These are phyloP conservation scores for Phaeotremella skinneri DNA, from an alignment of 768 basidiomycete genomes.

Conservation along the genomic window DNA sequence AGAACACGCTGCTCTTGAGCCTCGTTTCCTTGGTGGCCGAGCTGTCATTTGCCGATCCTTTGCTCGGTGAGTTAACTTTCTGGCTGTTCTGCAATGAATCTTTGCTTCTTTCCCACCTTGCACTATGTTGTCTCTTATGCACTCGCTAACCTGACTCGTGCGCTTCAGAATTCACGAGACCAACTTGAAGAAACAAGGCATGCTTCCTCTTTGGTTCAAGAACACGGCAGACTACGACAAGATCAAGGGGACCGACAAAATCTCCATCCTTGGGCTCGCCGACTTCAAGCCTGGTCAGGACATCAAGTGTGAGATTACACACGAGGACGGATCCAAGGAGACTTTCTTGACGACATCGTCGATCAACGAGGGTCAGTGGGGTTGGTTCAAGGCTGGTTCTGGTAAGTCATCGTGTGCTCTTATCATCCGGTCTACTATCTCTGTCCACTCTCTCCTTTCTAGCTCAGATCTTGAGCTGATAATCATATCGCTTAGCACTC, in stretches of 20 bases:
- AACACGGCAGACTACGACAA: slow-evolving; percentile 94
- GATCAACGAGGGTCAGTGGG: slow-evolving; percentile 96
- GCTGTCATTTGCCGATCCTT: slow-evolving; percentile 96
- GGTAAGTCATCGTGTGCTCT: too few relatives aligned
- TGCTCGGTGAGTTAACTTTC: slow-evolving; percentile 56
- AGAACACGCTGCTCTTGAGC: slow-evolving; percentile 70
- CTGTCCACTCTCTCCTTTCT: too few relatives aligned
- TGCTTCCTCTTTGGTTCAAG: slow-evolving; percentile 92
- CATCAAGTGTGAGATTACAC: slow-evolving; percentile 76
- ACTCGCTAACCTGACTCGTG: too few relatives aligned
- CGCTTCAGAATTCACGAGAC: slow-evolving; percentile 80
- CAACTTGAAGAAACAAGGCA: slow-evolving; percentile 90
- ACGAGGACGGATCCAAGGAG: slow-evolving; percentile 74
- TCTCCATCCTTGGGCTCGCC: slow-evolving; percentile 85
- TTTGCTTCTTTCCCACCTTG: too few relatives aligned
- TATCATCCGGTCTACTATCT: too few relatives aligned
- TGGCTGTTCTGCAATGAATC: too few relatives aligned
- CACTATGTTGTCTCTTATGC: too few relatives aligned
- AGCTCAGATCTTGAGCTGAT: not conserved
- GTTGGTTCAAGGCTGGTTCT: slow-evolving; percentile 97
- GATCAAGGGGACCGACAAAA: slow-evolving; percentile 77
- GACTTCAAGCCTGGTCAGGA: slow-evolving; percentile 88
- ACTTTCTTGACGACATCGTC: slow-evolving; percentile 80
- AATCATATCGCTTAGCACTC: slow-evolving; percentile 23
- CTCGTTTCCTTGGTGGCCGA: slow-evolving; percentile 60